Evolutionary conservation across 2,329 filamentous ascomycete genomes (phyloP).

Genomic region (Dactylonectria macrodidyma): DNA sequence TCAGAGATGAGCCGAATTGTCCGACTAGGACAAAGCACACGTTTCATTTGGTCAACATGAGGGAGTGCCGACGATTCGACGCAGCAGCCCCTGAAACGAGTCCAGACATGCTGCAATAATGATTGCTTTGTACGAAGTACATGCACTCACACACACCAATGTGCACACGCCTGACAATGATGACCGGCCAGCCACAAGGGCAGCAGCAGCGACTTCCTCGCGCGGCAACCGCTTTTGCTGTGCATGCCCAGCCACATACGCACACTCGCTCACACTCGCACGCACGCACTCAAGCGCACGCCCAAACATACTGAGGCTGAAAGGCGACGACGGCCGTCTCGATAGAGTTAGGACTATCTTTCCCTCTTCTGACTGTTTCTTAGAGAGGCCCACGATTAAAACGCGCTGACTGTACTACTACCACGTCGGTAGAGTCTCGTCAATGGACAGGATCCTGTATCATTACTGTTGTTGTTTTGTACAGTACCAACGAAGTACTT

Average conservation of each 20-base stretch:
- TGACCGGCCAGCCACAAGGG: not conserved
- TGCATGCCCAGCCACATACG: slow-evolving; percentile 27
- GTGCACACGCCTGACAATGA: slow-evolving; percentile 9
- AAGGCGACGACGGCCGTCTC: slow-evolving; percentile 25
- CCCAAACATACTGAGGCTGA: slow-evolving; percentile 25
- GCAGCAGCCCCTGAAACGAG: slow-evolving; percentile 20
- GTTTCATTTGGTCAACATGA: slow-evolving; percentile 24
- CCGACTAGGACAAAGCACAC: slow-evolving; percentile 23
- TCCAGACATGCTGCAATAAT: not conserved
- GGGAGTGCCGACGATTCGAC: slow-evolving; percentile 11
- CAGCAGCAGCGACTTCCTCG: not conserved
- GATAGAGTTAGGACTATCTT: slow-evolving; percentile 7
- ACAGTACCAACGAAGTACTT: slow-evolving; percentile 1
- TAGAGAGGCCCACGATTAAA: slow-evolving; percentile 30
- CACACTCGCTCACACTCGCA: slow-evolving; percentile 1
- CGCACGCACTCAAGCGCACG: slow-evolving; percentile 5
- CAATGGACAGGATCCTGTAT: slow-evolving; percentile 20
- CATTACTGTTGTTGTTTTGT: not conserved
- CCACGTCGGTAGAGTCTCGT: slow-evolving; percentile 9
- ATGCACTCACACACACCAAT: slow-evolving; percentile 13
- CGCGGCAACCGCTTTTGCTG: slow-evolving; percentile 31
- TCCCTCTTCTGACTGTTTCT: slow-evolving; percentile 33
- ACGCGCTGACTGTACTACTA: slow-evolving; percentile 25
- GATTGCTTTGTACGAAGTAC: not conserved
- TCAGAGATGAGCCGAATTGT: slow-evolving; percentile 13